Evolutionary conservation across 768 basidiomycete species (phyloP).

Genomic region (Daedaleopsis sinensis): DNA sequence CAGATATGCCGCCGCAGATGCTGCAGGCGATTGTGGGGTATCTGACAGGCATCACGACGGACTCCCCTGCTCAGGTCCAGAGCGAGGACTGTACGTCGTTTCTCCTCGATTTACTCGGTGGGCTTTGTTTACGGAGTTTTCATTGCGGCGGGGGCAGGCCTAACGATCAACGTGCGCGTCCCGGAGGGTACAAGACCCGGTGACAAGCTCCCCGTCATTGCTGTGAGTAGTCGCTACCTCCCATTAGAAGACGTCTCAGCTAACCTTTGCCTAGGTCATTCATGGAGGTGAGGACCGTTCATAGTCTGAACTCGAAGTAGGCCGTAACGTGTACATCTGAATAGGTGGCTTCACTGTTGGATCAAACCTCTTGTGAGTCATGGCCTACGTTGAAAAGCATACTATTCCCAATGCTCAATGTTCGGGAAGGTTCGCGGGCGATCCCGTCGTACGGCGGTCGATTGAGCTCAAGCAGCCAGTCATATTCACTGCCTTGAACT

Average conservation of each 20-base stretch:
- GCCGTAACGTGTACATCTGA: background rate
- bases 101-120: background rate
- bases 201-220: constrained; percentile 52
- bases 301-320: background rate
- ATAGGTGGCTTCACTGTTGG: constrained; percentile 4
- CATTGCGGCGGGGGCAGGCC: constrained; percentile 30
- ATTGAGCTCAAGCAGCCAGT: constrained; percentile 44
- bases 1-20: constrained; percentile 44
- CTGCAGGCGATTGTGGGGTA: constrained; percentile 37
- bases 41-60: constrained; percentile 32
- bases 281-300: background rate
- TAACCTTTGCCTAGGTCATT: background rate
- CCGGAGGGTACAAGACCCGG: constrained; percentile 24
- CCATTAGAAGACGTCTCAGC: background rate
- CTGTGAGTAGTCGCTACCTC: constrained; percentile 38
- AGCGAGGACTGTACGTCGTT: constrained; percentile 3
- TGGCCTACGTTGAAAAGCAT: background rate
- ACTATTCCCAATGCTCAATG: background rate
- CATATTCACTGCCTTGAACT: constrained; percentile 56
- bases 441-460: constrained; percentile 32
- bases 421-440: background rate
- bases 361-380: background rate
- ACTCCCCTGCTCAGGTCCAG: background rate
- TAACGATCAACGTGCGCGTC: constrained; percentile 52
- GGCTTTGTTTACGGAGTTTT: too few species aligned